phyloP scores from a whole-genome alignment of 257 asterid genomes.

The Capsicum pubescens region DNA sequence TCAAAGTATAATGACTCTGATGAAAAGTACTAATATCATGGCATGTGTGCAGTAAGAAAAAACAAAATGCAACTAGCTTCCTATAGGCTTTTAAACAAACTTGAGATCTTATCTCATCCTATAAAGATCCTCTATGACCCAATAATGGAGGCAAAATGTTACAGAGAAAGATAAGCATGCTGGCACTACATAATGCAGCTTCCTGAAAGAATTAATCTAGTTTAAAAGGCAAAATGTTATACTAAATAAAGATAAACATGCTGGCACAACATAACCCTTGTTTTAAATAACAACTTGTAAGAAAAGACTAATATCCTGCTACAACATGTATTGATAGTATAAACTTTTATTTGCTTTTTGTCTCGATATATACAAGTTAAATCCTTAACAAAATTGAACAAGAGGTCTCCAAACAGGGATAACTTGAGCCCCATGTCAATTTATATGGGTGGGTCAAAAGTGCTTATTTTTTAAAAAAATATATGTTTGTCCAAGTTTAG shows the following conservation, averaged over 20 bases:
- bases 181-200: neutral
- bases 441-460: too few species aligned
- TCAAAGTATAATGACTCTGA: neutral
- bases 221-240: neutral
- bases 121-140: conserved; percentile 23
- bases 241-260: too few species aligned
- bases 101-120: conserved; percentile 21
- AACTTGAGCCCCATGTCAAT: too few species aligned
- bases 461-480: too few species aligned
- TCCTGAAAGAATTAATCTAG: neutral
- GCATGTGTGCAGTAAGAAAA: neutral
- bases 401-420: too few species aligned
- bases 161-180: neutral
- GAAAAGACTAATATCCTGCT: neutral
- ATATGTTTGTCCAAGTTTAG: too few species aligned
- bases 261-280: too few species aligned
- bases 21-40: neutral
- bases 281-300: too few species aligned
- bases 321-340: neutral
- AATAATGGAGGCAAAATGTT: neutral
- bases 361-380: too few species aligned
- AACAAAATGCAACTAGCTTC: neutral
- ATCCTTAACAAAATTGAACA: too few species aligned
- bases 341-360: too few species aligned
- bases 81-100: neutral